Evolutionary conservation across 805 yeast species (phyloP).

Genomic region (Yamadazyma endophytica): DNA sequence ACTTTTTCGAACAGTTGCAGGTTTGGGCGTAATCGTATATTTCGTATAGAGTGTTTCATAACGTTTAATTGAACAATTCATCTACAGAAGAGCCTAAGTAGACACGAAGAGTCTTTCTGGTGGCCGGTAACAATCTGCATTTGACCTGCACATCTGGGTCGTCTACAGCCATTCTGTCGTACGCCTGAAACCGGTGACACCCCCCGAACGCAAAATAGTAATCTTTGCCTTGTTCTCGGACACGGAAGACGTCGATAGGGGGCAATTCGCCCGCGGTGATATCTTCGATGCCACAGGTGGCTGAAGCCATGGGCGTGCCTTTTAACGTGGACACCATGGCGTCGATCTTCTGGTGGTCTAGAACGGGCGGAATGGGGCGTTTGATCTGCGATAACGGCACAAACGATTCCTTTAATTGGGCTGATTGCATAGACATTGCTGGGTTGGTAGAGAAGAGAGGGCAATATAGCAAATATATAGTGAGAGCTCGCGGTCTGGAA

Average conservation of each 20-base stretch:
- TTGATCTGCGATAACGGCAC: constrained; percentile 66
- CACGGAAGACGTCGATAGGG: constrained; percentile 73
- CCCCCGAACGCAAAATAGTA: constrained; percentile 87
- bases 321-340: constrained; percentile 72
- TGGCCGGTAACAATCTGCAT: constrained; percentile 72
- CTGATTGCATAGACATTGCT: constrained; percentile 74
- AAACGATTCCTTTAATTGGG: constrained; percentile 48
- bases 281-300: constrained; percentile 52
- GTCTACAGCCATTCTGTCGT: constrained; percentile 50
- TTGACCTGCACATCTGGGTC: constrained; percentile 44
- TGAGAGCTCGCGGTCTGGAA: too few relatives aligned
- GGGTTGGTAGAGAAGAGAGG: too few relatives aligned
- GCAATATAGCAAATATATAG: too few relatives aligned
- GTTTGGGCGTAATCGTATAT: constrained; percentile 46
- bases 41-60: not conserved
- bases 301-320: constrained; percentile 60
- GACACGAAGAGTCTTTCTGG: constrained; percentile 59
- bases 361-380: constrained; percentile 83
- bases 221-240: constrained; percentile 56
- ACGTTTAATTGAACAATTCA: constrained; percentile 30
- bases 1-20: constrained; percentile 72
- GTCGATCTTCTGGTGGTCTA: constrained; percentile 69
- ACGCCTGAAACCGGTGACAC: constrained; percentile 86
- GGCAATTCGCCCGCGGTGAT: constrained; percentile 66
- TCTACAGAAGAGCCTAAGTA: constrained; percentile 72